Percentiles rank a stretch among this genome's conserved stretches.
phyloP scores from a whole-genome alignment of 1,284 basidiomycete genomes.

The Athelia psychrophila region DNA sequence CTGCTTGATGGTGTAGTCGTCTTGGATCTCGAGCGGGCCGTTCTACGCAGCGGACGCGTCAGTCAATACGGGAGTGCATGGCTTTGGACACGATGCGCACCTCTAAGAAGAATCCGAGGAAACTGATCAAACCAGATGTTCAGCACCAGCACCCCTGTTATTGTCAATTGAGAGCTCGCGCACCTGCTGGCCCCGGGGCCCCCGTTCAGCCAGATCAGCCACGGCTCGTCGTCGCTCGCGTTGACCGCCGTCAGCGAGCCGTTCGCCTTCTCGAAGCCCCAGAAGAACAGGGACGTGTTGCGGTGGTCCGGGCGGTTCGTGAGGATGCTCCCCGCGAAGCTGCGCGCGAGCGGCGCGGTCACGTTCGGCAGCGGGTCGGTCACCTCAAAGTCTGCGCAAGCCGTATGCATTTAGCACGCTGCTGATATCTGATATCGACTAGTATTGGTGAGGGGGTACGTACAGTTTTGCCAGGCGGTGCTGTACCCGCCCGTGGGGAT shows the following conservation, averaged over 20 bases:
- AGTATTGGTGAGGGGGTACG: too few relatives aligned
- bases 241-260: slow-evolving; percentile 52
- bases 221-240: slow-evolving; percentile 42
- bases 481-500: slow-evolving; percentile 49
- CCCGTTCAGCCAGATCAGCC: slow-evolving; percentile 77
- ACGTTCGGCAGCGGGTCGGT: slow-evolving; percentile 59
- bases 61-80: background rate
- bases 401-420: background rate
- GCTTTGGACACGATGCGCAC: slow-evolving; percentile 38
- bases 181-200: slow-evolving; percentile 38
- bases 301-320: slow-evolving; percentile 63
- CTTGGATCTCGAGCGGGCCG: slow-evolving; percentile 58
- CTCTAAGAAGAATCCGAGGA: slow-evolving; percentile 63
- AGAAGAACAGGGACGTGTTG: slow-evolving; percentile 73
- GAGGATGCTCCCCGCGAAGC: slow-evolving; percentile 66
- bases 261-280: slow-evolving; percentile 58
- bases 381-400: slow-evolving; percentile 51
- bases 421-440: slow-evolving; percentile 7
- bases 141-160: slow-evolving; percentile 32
- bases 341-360: slow-evolving; percentile 51
- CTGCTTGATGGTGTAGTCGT: slow-evolving; percentile 42
- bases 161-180: background rate
- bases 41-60: slow-evolving; percentile 44
- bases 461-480: slow-evolving; percentile 64
- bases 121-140: slow-evolving; percentile 66